phyloP scores from a whole-genome alignment of 116 monocot genomes.

The Trichopus zeylanicus region DNA sequence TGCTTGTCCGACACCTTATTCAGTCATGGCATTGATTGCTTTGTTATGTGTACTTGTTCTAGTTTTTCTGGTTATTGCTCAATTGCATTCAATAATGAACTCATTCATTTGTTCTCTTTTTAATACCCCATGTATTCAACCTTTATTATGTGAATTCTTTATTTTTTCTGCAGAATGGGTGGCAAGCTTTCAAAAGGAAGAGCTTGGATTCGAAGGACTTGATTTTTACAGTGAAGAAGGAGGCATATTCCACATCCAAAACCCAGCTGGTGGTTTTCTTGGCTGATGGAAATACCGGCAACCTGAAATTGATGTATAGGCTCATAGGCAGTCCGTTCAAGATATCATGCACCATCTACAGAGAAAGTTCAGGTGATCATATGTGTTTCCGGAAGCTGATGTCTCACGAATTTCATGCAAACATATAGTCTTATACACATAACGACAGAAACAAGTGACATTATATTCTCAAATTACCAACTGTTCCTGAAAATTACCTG shows the following conservation, averaged over 20 bases:
- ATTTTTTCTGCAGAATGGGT: conserved; percentile 8
- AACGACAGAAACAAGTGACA: too few relatives aligned
- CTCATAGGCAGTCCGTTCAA: conserved; percentile 54
- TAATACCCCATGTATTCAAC: neutral
- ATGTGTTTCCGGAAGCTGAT: too few relatives aligned
- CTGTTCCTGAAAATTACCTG: too few relatives aligned
- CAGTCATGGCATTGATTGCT: too few relatives aligned
- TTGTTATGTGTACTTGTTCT: too few relatives aligned
- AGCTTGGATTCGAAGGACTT: conserved; percentile 27
- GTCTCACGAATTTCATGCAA: too few relatives aligned
- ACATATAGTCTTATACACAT: neutral
- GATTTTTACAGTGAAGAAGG: conserved; percentile 36
- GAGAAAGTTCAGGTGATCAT: conserved; percentile 54
- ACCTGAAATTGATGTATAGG: conserved; percentile 21
- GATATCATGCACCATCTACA: conserved; percentile 63
- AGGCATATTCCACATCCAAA: conserved; percentile 15
- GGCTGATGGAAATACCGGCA: conserved; percentile 4
- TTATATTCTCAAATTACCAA: too few relatives aligned
- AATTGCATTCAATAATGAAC: too few relatives aligned
- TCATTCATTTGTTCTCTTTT: too few relatives aligned
- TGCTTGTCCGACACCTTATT: too few relatives aligned
- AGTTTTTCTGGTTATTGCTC: too few relatives aligned
- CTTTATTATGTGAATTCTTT: neutral
- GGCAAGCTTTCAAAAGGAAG: conserved; percentile 52
- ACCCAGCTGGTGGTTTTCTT: conserved; percentile 44